Conservation (phyloP, 225 moss, liverwort and hornwort species). For the Polytrichum formosum region DNA sequence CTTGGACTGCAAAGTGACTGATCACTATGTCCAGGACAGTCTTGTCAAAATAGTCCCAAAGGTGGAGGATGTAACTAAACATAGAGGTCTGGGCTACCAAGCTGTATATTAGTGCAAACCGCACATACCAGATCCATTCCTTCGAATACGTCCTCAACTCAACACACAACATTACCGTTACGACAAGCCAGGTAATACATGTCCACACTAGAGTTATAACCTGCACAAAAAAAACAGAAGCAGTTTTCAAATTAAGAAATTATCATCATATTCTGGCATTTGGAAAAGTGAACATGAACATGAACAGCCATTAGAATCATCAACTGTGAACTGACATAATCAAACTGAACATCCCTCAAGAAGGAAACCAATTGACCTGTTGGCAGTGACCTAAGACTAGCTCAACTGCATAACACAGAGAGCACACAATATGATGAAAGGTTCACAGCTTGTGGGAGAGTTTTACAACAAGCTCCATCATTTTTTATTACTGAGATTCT, state of each 20-base stretch:
- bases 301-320: not conserved
- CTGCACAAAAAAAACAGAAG: slow-evolving; percentile 7
- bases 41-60: slow-evolving; percentile 21
- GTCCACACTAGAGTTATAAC: slow-evolving; percentile 19
- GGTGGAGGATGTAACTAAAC: slow-evolving; percentile 22
- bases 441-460: not conserved
- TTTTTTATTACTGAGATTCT: too few species aligned
- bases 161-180: slow-evolving; percentile 13
- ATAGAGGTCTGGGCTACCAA: slow-evolving; percentile 36
- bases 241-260: not conserved
- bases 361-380: too few species aligned
- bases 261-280: too few species aligned
- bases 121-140: slow-evolving; percentile 32
- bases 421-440: not conserved
- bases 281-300: too few species aligned
- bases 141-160: slow-evolving; percentile 23
- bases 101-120: slow-evolving; percentile 23
- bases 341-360: not conserved
- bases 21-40: slow-evolving; percentile 17
- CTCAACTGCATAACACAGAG: not conserved
- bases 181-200: slow-evolving; percentile 21
- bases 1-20: slow-evolving; percentile 21
- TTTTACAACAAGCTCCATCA: not conserved
- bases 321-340: not conserved
- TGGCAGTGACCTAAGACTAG: not conserved